These are phyloP conservation scores for Friedmanniomyces simplex DNA, from an alignment of 495 filamentous ascomycete species.

Conservation along the genomic window DNA sequence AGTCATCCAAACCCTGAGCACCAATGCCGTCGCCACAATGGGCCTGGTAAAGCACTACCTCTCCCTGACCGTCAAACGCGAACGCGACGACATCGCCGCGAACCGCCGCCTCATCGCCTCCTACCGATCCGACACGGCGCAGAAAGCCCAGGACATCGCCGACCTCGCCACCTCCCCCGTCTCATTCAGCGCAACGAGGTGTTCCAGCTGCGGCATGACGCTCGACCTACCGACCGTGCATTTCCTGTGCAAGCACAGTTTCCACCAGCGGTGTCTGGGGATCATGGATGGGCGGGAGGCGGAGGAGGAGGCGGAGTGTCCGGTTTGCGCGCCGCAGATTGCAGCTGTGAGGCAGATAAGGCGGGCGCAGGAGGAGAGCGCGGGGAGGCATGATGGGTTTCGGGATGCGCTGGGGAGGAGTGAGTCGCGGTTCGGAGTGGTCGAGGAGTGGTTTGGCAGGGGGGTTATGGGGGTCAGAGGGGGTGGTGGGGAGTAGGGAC, in stretches of 20 bases:
- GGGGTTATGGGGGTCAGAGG: slow-evolving; percentile 60
- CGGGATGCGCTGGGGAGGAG: slow-evolving; percentile 66
- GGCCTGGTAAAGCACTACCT: slow-evolving; percentile 94
- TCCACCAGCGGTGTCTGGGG: slow-evolving; percentile 79
- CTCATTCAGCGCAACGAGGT: slow-evolving; percentile 84
- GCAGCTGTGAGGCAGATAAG: slow-evolving; percentile 77
- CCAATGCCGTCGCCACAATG: slow-evolving; percentile 85
- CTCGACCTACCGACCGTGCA: slow-evolving; percentile 85
- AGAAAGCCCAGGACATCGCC: slow-evolving; percentile 64
- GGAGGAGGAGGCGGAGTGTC: slow-evolving; percentile 60
- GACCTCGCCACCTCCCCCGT: slow-evolving; percentile 67
- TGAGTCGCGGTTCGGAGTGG: slow-evolving; percentile 72
- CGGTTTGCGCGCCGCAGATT: slow-evolving; percentile 70
- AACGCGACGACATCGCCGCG: slow-evolving; percentile 72
- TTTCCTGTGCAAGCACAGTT: slow-evolving; percentile 92
- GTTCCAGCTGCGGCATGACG: slow-evolving; percentile 60
- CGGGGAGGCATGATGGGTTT: slow-evolving; percentile 85
- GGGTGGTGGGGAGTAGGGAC: background rate
- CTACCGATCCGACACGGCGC: slow-evolving; percentile 76
- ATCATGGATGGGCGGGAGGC: slow-evolving; percentile 38
- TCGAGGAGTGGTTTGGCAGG: slow-evolving; percentile 88
- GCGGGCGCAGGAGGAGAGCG: slow-evolving; percentile 75
- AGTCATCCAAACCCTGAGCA: slow-evolving; percentile 85
- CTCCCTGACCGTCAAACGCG: slow-evolving; percentile 73
- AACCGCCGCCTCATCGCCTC: slow-evolving; percentile 75